Evolutionary conservation across 1,284 basidiomycete genomes (phyloP).

Genomic region (Athelia psychrophila): DNA sequence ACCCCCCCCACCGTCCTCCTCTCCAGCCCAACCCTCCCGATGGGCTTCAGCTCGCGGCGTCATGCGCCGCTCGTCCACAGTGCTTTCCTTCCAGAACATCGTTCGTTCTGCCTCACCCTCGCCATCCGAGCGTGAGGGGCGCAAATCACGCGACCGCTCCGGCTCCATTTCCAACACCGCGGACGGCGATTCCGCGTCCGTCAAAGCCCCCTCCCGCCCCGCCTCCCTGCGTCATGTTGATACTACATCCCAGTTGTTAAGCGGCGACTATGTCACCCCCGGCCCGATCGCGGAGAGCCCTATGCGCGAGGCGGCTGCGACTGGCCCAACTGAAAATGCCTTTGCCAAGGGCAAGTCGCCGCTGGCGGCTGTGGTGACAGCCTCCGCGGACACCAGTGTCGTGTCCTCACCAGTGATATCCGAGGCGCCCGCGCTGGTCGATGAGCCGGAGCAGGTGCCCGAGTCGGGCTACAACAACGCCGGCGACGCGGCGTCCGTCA

Average conservation of each 20-base stretch:
- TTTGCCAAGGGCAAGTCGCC: slow-evolving; percentile 22
- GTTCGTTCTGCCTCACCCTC: slow-evolving; percentile 24
- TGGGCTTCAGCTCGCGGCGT: slow-evolving; percentile 34
- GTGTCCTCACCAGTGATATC: too few relatives aligned
- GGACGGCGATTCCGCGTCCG: slow-evolving; percentile 16
- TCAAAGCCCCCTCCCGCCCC: slow-evolving; percentile 10
- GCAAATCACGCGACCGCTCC: not conserved
- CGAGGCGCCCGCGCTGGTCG: not conserved
- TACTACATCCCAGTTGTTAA: slow-evolving; percentile 15
- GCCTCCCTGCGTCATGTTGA: slow-evolving; percentile 25
- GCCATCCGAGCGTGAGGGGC: slow-evolving; percentile 11
- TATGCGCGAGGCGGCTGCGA: slow-evolving; percentile 42
- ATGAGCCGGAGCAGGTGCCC: not conserved
- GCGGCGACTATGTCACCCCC: slow-evolving; percentile 19
- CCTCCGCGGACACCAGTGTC: not conserved
- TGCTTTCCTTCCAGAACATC: slow-evolving; percentile 32
- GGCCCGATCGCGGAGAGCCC: slow-evolving; percentile 59
- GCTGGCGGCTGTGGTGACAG: slow-evolving; percentile 19
- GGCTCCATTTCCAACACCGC: too few relatives aligned
- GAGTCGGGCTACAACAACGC: too few relatives aligned
- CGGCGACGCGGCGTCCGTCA: slow-evolving; percentile 18
- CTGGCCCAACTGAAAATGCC: slow-evolving; percentile 10
- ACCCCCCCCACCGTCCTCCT: not conserved
- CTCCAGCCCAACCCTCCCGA: slow-evolving; percentile 22
- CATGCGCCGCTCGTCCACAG: slow-evolving; percentile 49